Percentiles rank a stretch among this genome's conserved stretches.
These are phyloP conservation scores for Zygoascus flipseniorum DNA, from an alignment of 805 yeast species.

Conservation along the genomic window DNA sequence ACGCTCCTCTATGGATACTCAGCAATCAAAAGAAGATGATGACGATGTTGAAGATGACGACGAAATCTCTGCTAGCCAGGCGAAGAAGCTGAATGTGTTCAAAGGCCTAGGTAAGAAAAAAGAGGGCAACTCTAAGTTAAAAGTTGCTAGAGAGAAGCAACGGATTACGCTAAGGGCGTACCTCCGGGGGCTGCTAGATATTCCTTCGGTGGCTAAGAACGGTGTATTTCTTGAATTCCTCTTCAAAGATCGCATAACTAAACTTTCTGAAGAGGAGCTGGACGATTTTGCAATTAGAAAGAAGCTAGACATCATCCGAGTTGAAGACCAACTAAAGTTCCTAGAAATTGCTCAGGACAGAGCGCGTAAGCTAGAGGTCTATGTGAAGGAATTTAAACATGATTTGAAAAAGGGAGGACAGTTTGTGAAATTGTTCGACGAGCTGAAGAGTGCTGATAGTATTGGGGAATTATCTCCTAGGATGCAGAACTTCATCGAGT, in stretches of 20 bases:
- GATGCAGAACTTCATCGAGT: constrained; percentile 61
- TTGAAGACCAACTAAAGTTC: constrained; percentile 61
- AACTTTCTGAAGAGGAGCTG: constrained; percentile 36
- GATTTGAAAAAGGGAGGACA: constrained; percentile 42
- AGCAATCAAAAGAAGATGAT: background rate
- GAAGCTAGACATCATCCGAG: constrained; percentile 51
- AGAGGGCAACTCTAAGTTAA: constrained; percentile 6
- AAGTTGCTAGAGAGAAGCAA: constrained; percentile 62
- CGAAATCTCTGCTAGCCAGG: background rate
- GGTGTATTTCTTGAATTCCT: constrained; percentile 48
- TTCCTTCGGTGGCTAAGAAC: constrained; percentile 48
- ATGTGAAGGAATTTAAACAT: constrained; percentile 52
- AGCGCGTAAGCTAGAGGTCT: constrained; percentile 44
- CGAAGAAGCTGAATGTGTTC: background rate
- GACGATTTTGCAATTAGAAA: constrained; percentile 52
- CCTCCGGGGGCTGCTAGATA: constrained; percentile 42
- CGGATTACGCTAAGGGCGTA: constrained; percentile 74
- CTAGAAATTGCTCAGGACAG: constrained; percentile 58
- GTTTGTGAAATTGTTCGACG: constrained; percentile 51
- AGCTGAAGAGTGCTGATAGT: constrained; percentile 46
- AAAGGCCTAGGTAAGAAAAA: background rate
- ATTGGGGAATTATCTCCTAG: constrained; percentile 58
- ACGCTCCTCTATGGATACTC: background rate
- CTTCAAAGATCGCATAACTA: constrained; percentile 30
- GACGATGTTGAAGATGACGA: constrained; percentile 14